phyloP scores from a whole-genome alignment of 495 filamentous ascomycete genomes.

The Penicillium nucicola region DNA sequence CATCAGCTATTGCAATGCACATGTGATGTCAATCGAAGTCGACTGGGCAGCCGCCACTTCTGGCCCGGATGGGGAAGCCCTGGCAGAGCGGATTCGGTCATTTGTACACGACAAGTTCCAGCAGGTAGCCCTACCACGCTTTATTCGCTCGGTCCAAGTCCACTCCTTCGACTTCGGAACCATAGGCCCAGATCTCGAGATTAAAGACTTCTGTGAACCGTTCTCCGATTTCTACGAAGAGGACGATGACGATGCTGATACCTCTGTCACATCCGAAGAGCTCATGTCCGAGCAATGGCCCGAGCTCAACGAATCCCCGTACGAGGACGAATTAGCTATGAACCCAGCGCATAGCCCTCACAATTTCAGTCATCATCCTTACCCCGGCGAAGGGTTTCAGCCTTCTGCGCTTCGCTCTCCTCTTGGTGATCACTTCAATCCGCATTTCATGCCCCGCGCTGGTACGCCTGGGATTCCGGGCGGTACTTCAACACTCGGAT shows the following conservation, averaged over 20 bases:
- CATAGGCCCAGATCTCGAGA: constrained; percentile 77
- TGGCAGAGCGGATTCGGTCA: constrained; percentile 81
- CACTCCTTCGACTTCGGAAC: constrained; percentile 91
- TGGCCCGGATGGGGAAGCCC: constrained; percentile 76
- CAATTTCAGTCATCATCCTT: constrained; percentile 23
- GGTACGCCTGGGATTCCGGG: constrained; percentile 78
- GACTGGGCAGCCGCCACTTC: constrained; percentile 92
- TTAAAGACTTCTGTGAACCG: constrained; percentile 96
- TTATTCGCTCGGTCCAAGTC: constrained; percentile 93
- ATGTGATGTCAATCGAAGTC: constrained; percentile 93
- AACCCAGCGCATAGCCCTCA: constrained; percentile 20
- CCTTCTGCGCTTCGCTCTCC: constrained; percentile 41
- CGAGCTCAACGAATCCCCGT: constrained; percentile 27
- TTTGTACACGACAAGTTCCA: constrained; percentile 97
- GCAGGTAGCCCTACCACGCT: constrained; percentile 80
- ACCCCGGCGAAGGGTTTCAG: constrained; percentile 26
- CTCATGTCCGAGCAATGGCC: constrained; percentile 29
- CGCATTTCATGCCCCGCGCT: constrained; percentile 61
- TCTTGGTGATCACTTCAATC: constrained; percentile 52
- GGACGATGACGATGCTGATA: constrained; percentile 50
- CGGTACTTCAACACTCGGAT: constrained; percentile 83
- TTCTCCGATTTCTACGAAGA: constrained; percentile 96
- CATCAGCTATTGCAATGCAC: constrained; percentile 15
- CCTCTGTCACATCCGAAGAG: constrained; percentile 42
- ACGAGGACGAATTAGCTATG: constrained; percentile 34